Evolutionary conservation across 176 grass and related monocot species (phyloP), one percentile per base, ranked within the genome.

Genomic region (Echinochloa phyllopogon): DNA sequence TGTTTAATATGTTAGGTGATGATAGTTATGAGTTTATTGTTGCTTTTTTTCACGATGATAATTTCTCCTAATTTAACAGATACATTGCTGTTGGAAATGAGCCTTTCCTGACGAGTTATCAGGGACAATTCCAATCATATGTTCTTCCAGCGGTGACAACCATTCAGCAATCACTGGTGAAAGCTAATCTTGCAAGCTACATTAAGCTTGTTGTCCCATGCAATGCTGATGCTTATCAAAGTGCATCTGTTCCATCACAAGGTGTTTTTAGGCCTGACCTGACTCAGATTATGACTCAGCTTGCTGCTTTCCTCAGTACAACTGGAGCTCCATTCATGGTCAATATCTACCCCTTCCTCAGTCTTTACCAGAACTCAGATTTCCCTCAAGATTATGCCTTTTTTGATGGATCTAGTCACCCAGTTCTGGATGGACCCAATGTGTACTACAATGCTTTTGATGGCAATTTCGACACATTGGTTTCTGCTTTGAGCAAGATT

Each of bases 401-500:
- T 73, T 73, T 73, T 33, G 12, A 51, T 33, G 44, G 70, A 73
- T 73, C 70, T 50, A 73, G 45, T 50, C 45, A 73, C 24, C 45
- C 70, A 25, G 70, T 73, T 73, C 24, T 73, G 45, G 70, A 73
- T 50, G 70, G 45, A 4, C 14, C 23, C 27, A 73, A 33, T 27
- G 23, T 73, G 45, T 93, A 90, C 52, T 90, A 93, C 88, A 93
- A 93, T 82, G 88, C 91, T 68, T 93, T 93, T 43, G 91, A 93
- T 57, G 91, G 91, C 11, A 93, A 93, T 87, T 93, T 73, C 13
- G 91, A 93, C 59, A 93, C 91, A 25, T 69, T 93, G 21, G 64
- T 90, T 36, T 82, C 91, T 4, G 91, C 91, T 78, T 75, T 90
- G 69, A 88, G 60, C 43, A 93, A 84, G 87, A 74, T 90, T 61